Evolutionary conservation across 345 rosid species (phyloP).

Genomic region (Euphorbia tirucalli): DNA sequence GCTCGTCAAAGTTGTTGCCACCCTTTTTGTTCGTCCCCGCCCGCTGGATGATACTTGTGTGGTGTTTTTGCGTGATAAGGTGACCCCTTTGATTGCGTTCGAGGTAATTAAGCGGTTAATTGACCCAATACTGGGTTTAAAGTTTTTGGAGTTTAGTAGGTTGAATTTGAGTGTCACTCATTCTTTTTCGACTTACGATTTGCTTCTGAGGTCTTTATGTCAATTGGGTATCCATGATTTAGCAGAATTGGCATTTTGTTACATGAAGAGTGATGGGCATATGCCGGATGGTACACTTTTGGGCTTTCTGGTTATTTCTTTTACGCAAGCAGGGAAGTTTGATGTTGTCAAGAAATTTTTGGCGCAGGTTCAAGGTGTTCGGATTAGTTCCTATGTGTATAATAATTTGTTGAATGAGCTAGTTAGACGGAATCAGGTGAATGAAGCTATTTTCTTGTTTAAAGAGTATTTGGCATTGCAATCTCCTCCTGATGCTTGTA

Average conservation of each 20-base stretch:
- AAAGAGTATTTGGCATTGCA: slow-evolving; percentile 40
- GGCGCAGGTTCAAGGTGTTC: slow-evolving; percentile 38
- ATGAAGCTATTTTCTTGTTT: slow-evolving; percentile 56
- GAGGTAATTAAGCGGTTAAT: slow-evolving; percentile 62
- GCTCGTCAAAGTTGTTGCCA: slow-evolving; percentile 69
- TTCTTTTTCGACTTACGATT: slow-evolving; percentile 53
- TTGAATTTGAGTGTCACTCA: slow-evolving; percentile 48
- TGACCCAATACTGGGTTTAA: slow-evolving; percentile 52
- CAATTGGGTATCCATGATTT: slow-evolving; percentile 53
- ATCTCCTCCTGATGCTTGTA: slow-evolving; percentile 55
- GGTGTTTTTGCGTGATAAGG: slow-evolving; percentile 48
- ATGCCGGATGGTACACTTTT: slow-evolving; percentile 41
- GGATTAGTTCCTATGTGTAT: slow-evolving; percentile 32
- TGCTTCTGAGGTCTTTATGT: slow-evolving; percentile 60
- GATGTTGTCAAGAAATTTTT: slow-evolving; percentile 49
- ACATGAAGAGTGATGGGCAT: slow-evolving; percentile 73
- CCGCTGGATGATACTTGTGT: slow-evolving; percentile 38
- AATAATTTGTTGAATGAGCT: slow-evolving; percentile 58
- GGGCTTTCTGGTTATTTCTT: slow-evolving; percentile 51
- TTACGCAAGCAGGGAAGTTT: slow-evolving; percentile 43
- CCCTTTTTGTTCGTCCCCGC: slow-evolving; percentile 48
- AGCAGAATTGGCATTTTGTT: slow-evolving; percentile 44
- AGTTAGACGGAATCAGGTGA: slow-evolving; percentile 47
- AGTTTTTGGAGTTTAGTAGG: slow-evolving; percentile 69
- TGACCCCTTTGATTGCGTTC: slow-evolving; percentile 55